Base-by-base conservation (phyloP, 1,284 basidiomycete species). In the Volvariella surrecta region DNA sequence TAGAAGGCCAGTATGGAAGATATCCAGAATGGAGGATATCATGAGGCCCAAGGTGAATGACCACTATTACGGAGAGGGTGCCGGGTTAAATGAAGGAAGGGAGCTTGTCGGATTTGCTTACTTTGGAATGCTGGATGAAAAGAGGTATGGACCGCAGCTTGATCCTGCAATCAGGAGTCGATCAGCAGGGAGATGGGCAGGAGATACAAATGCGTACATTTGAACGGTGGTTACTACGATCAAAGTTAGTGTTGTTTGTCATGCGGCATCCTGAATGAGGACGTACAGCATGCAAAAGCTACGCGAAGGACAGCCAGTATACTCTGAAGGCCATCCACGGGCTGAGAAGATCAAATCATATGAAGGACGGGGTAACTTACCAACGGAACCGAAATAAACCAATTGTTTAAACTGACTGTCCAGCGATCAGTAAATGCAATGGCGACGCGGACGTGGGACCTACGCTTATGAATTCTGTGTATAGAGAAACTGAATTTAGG, bases 21-120 rank as follows among this genome's bases (percentile, higher is more conserved):
- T 47, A 45, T 78, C 76, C 8, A 71, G 58, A 2, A 59, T 57
- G 0, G 68, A 64, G 1, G 74, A 74, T 21, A 76, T 52, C 0
- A 67, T 55, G 2, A 76, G 61, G 2, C 76, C 77, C 2, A 64
- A 58, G 0, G 76, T 76, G 46, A 76, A 73, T 10, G 73, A 59
- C 66, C 70, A 72, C 65, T 68, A 24, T 32, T 31, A 17, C n/a
- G 30, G 15, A 17, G 15, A 34, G 31, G 13, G 28, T 1, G 11
- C 16, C 2, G 15, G 22, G 16, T 15, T 24, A 30, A 20, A 34
- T 34, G 24, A 11, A 2, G 32, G 4, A 49, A n/a, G n/a, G n/a
- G n/a, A n/a, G n/a, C n/a, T n/a, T n/a, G n/a, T n/a, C n/a, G n/a
- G n/a, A n/a, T n/a, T n/a, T n/a, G n/a, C 53, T 42, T 34, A 63